Percentiles rank a stretch among this genome's conserved stretches.
These are phyloP conservation scores for Endoconidiophora polonica DNA, from an alignment of 2,329 filamentous ascomycete genomes.

Conservation along the genomic window DNA sequence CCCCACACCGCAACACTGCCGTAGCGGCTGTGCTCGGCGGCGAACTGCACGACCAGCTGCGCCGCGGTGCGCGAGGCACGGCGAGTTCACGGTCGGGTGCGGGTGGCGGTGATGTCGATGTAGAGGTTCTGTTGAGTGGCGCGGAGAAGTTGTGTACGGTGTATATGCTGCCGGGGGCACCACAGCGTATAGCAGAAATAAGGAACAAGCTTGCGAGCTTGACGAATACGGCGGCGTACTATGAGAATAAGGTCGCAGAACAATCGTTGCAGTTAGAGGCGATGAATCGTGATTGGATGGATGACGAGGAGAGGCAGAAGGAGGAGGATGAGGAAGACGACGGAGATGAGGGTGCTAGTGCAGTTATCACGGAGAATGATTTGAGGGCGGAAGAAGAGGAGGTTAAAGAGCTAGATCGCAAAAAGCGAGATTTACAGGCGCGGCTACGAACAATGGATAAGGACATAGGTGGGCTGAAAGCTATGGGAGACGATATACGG, in stretches of 20 bases:
- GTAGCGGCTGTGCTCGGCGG: slow-evolving; percentile 79
- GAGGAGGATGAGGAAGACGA: slow-evolving; percentile 29
- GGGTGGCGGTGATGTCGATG: slow-evolving; percentile 58
- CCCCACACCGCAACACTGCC: slow-evolving; percentile 57
- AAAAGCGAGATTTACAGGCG: slow-evolving; percentile 38
- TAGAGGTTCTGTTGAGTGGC: slow-evolving; percentile 68
- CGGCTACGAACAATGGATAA: slow-evolving; percentile 37
- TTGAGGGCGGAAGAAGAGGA: slow-evolving; percentile 53
- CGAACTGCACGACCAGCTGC: slow-evolving; percentile 69
- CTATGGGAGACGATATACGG: slow-evolving; percentile 26
- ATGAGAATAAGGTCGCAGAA: slow-evolving; percentile 63
- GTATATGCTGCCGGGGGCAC: slow-evolving; percentile 66
- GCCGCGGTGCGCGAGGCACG: slow-evolving; percentile 28
- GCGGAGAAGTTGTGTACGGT: slow-evolving; percentile 83
- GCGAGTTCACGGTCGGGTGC: slow-evolving; percentile 19
- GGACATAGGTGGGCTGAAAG: slow-evolving; percentile 36
- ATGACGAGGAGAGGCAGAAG: slow-evolving; percentile 37
- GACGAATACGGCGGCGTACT: slow-evolving; percentile 56
- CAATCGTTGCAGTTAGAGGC: slow-evolving; percentile 58
- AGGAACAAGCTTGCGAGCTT: slow-evolving; percentile 56
- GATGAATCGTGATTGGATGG: slow-evolving; percentile 49
- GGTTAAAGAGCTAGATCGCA: slow-evolving; percentile 36
- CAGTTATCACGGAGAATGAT: slow-evolving; percentile 49
- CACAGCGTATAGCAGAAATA: slow-evolving; percentile 58
- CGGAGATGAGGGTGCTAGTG: slow-evolving; percentile 20